Evolutionary conservation across 768 basidiomycete genomes (phyloP), one percentile per base, ranked within the genome.

Genomic region (Suillus spraguei): DNA sequence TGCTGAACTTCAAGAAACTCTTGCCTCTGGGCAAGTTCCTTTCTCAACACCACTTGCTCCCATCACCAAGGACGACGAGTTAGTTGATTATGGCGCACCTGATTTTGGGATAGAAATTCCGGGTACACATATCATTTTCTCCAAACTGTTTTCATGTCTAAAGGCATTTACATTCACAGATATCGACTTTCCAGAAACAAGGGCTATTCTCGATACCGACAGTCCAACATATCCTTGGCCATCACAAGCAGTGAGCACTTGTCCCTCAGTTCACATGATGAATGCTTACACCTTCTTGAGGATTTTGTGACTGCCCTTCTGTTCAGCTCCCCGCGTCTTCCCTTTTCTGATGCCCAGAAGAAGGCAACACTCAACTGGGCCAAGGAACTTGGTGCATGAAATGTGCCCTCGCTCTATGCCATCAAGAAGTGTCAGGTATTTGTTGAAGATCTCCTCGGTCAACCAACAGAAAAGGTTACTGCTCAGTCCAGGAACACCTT

Each of bases 261-360:
- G 46, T 46, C 10, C n/a, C n/a, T 22, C 10, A 22, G n/a, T 22
- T 41, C 44, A 4, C 46, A 46, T 22, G n/a, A 46, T 22, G n/a
- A 22, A 46, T 46, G 10, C 46, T 46, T 46, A 46, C 6, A 46
- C 46, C n/a, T n/a, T 46, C n/a, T 46, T 9, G 22, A 63, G 63
- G 22, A 60, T 28, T 60, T 72, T 61, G 61, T 66, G 20, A 74
- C 71, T 0, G 65, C 70, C 54, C 59, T 73, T 32, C 61, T 76
- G 28, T 76, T 76, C 62, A 72, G 64, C 33, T 74, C 73, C 11
- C 67, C 75, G 2, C 56, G 66, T 1, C 54, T 75, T 5, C 69
- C 67, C 2, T 76, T 76, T 59, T 76, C 75, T 11, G 63, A 67
- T 14, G 46, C 65, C 16, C 75, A 75, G 62, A 62, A 76, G 59